Conservation (phyloP, 495 filamentous ascomycete genomes). For the Glutinoglossum americanum region DNA sequence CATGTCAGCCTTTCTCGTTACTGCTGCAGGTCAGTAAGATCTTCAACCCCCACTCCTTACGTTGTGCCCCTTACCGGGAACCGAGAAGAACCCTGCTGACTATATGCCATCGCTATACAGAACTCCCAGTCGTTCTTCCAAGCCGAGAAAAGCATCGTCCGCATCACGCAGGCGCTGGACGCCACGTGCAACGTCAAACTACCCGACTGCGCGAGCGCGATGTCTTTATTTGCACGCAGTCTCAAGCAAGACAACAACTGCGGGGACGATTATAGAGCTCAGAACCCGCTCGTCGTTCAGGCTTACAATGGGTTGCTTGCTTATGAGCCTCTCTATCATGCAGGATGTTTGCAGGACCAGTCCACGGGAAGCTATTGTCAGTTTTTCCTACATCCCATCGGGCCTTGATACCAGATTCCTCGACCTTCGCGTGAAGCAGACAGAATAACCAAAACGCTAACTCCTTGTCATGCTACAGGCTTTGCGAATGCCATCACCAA, state of each 20-base stretch:
- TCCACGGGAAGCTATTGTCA: constrained; percentile 34
- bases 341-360: constrained; percentile 40
- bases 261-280: constrained; percentile 38
- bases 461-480: constrained; percentile 13
- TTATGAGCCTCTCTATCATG: constrained; percentile 57
- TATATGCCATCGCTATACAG: no score
- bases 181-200: constrained; percentile 44
- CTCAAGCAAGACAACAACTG: constrained; percentile 40
- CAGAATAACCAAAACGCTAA: not conserved
- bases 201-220: constrained; percentile 31
- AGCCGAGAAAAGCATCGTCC: constrained; percentile 35
- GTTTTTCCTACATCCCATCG: constrained; percentile 2
- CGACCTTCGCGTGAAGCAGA: not conserved
- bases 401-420: not conserved
- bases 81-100: not conserved
- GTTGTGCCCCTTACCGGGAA: no score
- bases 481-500: constrained; percentile 78
- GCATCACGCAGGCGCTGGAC: constrained; percentile 49
- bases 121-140: constrained; percentile 62
- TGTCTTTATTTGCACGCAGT: constrained; percentile 34
- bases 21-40: constrained; percentile 35
- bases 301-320: constrained; percentile 52
- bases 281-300: constrained; percentile 47
- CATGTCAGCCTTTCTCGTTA: constrained; percentile 54
- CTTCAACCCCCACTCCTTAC: no score